Evolutionary conservation across 108 stramenopile species (phyloP), one percentile per base, ranked within the genome.

Genomic region (Cyclostephanos invisitatus): DNA sequence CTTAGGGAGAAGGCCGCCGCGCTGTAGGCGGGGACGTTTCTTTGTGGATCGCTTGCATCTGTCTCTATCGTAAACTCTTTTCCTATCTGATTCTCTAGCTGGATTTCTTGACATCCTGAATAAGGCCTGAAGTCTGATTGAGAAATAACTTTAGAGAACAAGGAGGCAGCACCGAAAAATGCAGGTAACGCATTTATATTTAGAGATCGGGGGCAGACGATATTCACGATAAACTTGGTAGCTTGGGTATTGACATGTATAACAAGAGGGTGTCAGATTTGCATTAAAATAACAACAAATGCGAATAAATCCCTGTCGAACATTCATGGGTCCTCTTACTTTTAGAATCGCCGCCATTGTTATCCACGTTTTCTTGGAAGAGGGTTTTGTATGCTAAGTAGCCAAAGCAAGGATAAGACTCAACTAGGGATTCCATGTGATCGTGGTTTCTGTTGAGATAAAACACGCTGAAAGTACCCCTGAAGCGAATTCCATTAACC

Each of bases 361-460:
- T 12, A 5, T 37, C 17, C 3, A 24, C 10, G 11, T 35, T 22
- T 18, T 67, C 66, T 18, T 53, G 70, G 1, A 38, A 20, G n/a
- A 72, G 11, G 21, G 42, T 46, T 69, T 58, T 72, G 70, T 72
- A 62, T 29, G 27, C 49, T 21, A 60, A 27, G 24, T 40, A 18
- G 21, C 70, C 74, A 69, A 71, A 53, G 25, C 69, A 51, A 7
- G 60, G 62, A 38, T 53, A 81, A 12, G 80, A 76, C 44, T 77
- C 75, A 14, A 81, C 53, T n/a, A 81, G 66, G n/a, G 29, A 54
- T 22, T 72, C 75, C 81, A 82, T 82, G 17, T 70, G 57, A 44
- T 68, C 40, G 18, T 68, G 71, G n/a, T 48, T 75, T 40, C 70
- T 72, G 51, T 78, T 72, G 24, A 78, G 61, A 38, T 68, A 67